These are phyloP conservation scores for Allium cepa DNA, from an alignment of 106 monocot species.

Conservation along the genomic window DNA sequence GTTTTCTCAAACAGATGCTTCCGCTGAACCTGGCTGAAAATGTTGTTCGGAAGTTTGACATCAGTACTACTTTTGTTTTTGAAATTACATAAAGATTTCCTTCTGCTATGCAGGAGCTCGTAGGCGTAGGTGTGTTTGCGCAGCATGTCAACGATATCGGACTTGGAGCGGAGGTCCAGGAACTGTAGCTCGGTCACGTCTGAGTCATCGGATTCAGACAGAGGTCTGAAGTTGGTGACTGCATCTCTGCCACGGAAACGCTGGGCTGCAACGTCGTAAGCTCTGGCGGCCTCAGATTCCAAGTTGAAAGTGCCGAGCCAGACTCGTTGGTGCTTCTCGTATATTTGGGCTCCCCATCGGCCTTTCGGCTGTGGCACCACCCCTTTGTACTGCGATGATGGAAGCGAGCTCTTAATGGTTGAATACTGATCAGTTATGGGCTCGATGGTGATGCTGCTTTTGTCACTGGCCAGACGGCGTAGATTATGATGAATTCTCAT, in stretches of 20 bases:
- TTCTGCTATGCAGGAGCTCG: conserved; percentile 44
- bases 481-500: too few relatives aligned
- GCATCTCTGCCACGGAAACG: conserved; percentile 61
- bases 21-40: background rate
- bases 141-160: conserved; percentile 76
- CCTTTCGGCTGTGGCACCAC: conserved; percentile 83
- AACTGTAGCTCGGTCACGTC: conserved; percentile 11
- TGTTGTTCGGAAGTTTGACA: background rate
- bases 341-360: conserved; percentile 74
- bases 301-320: conserved; percentile 70
- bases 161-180: conserved; percentile 38
- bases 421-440: too few relatives aligned
- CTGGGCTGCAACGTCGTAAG: conserved; percentile 67
- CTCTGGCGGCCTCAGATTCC: conserved; percentile 45
- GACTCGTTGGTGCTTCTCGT: conserved; percentile 72
- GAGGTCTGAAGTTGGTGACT: conserved; percentile 43
- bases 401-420: conserved; percentile 8
- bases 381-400: conserved; percentile 59
- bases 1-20: conserved; percentile 70
- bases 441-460: conserved; percentile 2
- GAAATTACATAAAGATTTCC: background rate
- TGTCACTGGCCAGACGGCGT: background rate
- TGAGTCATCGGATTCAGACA: background rate
- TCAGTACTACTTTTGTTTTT: background rate
- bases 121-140: conserved; percentile 67